Evolutionary conservation across 1,284 basidiomycete genomes (phyloP).

Genomic region (Rhodotorula sp.): DNA sequence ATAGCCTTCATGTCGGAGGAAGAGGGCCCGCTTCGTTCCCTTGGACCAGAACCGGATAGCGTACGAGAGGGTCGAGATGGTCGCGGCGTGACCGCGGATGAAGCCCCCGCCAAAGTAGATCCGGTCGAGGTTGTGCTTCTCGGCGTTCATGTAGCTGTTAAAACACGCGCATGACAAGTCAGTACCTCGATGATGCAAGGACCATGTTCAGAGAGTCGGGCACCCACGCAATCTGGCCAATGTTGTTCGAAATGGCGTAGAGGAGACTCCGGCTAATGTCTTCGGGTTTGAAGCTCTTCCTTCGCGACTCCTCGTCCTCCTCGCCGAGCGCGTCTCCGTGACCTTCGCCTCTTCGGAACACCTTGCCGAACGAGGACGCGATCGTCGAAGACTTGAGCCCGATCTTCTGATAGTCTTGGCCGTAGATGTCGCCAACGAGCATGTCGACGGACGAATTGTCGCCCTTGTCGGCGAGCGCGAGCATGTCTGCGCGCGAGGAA

Average conservation of each 20-base stretch:
- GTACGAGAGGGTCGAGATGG: conserved; percentile 95
- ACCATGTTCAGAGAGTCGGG: background rate
- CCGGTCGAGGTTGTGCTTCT: conserved; percentile 93
- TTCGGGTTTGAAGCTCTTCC: conserved; percentile 74
- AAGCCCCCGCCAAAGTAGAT: conserved; percentile 99
- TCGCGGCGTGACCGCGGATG: conserved; percentile 95
- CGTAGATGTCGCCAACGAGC: conserved; percentile 95
- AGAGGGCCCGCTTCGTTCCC: conserved; percentile 92
- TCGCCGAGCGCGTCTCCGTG: background rate
- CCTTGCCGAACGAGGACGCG: conserved; percentile 96
- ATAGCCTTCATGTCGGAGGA: conserved; percentile 97
- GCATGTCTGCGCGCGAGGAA: conserved; percentile 70
- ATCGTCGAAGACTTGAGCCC: conserved; percentile 97
- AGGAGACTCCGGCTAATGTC: conserved; percentile 72
- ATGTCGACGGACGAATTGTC: conserved; percentile 96
- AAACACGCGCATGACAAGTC: background rate
- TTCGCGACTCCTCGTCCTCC: conserved; percentile 49
- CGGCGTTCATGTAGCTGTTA: conserved; percentile 94
- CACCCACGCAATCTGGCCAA: conserved; percentile 98
- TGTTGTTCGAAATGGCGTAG: conserved; percentile 98
- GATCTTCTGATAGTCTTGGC: conserved; percentile 87
- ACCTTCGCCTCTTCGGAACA: conserved; percentile 76
- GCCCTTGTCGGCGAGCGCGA: conserved; percentile 85
- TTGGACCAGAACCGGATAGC: conserved; percentile 99
- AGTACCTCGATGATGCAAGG: background rate